phyloP scores from a whole-genome alignment of 2,329 filamentous ascomycete genomes.

The Venturia aucupariae region DNA sequence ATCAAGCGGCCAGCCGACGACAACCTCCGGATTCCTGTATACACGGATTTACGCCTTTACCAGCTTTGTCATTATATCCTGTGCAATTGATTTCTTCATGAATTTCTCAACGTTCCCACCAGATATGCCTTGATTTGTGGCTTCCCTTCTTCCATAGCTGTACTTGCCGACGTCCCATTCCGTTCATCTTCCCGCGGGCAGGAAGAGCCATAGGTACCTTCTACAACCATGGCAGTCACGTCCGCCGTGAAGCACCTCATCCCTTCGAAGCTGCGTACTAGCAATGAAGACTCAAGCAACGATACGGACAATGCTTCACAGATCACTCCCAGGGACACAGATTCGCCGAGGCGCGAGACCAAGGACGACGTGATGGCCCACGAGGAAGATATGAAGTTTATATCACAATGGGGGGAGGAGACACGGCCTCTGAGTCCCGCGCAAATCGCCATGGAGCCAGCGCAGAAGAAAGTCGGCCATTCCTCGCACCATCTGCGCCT shows the following conservation, averaged over 20 bases:
- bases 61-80: not conserved
- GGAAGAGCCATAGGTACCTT: constrained; percentile 17
- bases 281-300: constrained; percentile 20
- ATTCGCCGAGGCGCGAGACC: constrained; percentile 2
- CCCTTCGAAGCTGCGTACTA: constrained; percentile 23
- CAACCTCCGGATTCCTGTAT: not conserved
- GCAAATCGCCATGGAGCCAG: constrained; percentile 28
- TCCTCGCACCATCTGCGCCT: constrained; percentile 21
- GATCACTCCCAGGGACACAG: not conserved
- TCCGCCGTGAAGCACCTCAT: constrained; percentile 27
- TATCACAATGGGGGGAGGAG: constrained; percentile 39
- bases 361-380: constrained; percentile 26
- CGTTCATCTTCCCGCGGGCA: not conserved
- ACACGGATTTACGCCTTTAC: not conserved
- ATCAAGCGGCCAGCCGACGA: not conserved
- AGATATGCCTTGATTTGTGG: not conserved
- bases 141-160: not conserved
- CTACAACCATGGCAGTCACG: constrained; percentile 23
- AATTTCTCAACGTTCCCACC: not conserved
- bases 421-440: constrained; percentile 34
- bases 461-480: constrained; percentile 13
- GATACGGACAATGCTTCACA: constrained; percentile 18
- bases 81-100: not conserved
- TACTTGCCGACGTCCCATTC: not conserved
- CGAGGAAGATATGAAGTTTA: constrained; percentile 38